Percentiles rank a stretch among this genome's conserved stretches.
Conservation (phyloP, 495 filamentous ascomycete genomes). For the Amphirosellinia nigrospora region DNA sequence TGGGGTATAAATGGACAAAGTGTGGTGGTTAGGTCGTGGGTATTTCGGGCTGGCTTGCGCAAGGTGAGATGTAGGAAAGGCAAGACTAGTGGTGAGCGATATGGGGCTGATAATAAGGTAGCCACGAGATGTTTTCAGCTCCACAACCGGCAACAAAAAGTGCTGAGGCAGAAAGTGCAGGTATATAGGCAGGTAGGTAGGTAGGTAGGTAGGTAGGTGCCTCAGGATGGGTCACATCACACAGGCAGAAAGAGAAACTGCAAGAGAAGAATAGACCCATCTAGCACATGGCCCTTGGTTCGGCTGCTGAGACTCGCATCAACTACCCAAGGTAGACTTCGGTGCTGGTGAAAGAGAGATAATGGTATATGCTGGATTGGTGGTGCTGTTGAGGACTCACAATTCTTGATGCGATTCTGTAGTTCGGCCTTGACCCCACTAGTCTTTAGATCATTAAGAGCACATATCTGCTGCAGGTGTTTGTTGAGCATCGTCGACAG, state of each 20-base stretch:
- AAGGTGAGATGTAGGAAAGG: neutral
- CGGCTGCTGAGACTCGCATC: neutral
- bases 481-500: slow-evolving; percentile 61
- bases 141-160: neutral
- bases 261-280: neutral
- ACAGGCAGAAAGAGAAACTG: neutral
- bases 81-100: no score
- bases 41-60: neutral
- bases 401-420: slow-evolving; percentile 73
- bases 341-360: neutral
- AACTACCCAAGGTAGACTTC: neutral
- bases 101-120: neutral
- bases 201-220: neutral
- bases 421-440: slow-evolving; percentile 82
- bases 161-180: slow-evolving; percentile 5
- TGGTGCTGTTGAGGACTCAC: slow-evolving; percentile 58
- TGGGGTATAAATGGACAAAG: neutral
- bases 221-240: neutral
- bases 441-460: slow-evolving; percentile 68
- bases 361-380: neutral
- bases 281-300: neutral
- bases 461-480: slow-evolving; percentile 75
- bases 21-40: neutral
- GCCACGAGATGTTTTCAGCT: neutral
- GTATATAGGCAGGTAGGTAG: neutral